A percentile compares a stretch with the other conserved stretches of the same genome.
These are phyloP conservation scores for Syzygium syzygioides DNA, from an alignment of 441 rosid genomes.

Conservation along the genomic window DNA sequence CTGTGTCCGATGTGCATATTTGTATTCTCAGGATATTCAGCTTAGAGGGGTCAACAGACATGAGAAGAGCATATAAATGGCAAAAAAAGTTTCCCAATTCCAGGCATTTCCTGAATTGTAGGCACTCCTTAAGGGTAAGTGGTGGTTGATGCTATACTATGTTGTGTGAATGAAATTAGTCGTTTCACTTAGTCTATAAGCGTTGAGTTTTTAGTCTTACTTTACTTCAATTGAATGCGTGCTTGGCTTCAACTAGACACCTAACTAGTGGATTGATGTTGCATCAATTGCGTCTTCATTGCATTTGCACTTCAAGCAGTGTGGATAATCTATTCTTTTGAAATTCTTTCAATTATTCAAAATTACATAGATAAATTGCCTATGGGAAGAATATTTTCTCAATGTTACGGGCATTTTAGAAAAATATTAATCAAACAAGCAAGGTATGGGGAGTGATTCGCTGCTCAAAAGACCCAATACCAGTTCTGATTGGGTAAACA, in stretches of 20 bases:
- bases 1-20: not conserved
- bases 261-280: not conserved
- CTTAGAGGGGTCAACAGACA: slow-evolving; percentile 77
- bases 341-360: not conserved
- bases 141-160: not conserved
- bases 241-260: not conserved
- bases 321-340: not conserved
- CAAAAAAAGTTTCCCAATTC: slow-evolving; percentile 50
- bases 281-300: not conserved
- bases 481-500: not conserved
- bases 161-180: not conserved
- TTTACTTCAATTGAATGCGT: not conserved
- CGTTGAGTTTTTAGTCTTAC: not conserved
- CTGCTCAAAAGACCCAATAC: not conserved
- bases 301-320: not conserved
- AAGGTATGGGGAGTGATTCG: not conserved
- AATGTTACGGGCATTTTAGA: not conserved
- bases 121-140: slow-evolving; percentile 68
- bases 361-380: not conserved
- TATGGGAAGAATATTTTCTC: not conserved
- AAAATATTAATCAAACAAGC: not conserved
- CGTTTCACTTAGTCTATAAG: not conserved
- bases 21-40: slow-evolving; percentile 57
- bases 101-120: slow-evolving; percentile 55
- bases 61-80: slow-evolving; percentile 71